Base-by-base conservation (phyloP, 2,329 filamentous ascomycete genomes). In the Onygena corvina region DNA sequence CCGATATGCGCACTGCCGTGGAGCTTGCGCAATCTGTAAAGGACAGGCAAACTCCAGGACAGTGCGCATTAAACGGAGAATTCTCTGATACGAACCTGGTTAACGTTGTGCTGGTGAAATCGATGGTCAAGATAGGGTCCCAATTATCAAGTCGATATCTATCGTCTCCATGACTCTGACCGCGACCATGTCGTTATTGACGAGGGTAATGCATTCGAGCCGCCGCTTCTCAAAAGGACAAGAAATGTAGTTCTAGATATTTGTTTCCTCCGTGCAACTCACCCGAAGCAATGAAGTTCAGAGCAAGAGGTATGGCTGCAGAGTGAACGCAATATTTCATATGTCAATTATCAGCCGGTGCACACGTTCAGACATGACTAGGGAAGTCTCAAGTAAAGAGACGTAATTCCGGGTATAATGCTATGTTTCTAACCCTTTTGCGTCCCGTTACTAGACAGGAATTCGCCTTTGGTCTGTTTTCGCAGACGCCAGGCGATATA, bases 271-370 rank as follows among this genome's bases (percentile, higher is more conserved):
- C 53, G 54, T 54, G 58, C 55, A 57, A 90, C 86, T 90, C 80
- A 92, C 86, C 84, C 73, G 85, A 86, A 67, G 86, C 86, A 71
- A 92, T 85, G 73, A 92, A 92, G 71, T 92, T 92, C 64, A 92
- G 75, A 66, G 86, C 84, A 67, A 92, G 72, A 59, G 86, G 86
- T 56, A 87, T 71, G 57, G 83, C 86, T 92, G 60, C 18, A 52
- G 27, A 48, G n/a, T 48, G 38, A 49, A 12, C 36, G 38, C 11
- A 36, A 45, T 3, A 12, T 16, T 7, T 11, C 3, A 33, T 9
- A 20, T 21, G 23, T 12, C 12, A 47, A 34, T 7, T 25, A 46
- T 46, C 46, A 49, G 46, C 21, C 27, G 20, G 14, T 18, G 6
- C 9, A 16, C 20, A 38, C 9, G 20, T 38, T 3, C 30, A 31